phyloP scores from a whole-genome alignment of 176 grass and related monocot genomes.

The Tillandsia leiboldiana region DNA sequence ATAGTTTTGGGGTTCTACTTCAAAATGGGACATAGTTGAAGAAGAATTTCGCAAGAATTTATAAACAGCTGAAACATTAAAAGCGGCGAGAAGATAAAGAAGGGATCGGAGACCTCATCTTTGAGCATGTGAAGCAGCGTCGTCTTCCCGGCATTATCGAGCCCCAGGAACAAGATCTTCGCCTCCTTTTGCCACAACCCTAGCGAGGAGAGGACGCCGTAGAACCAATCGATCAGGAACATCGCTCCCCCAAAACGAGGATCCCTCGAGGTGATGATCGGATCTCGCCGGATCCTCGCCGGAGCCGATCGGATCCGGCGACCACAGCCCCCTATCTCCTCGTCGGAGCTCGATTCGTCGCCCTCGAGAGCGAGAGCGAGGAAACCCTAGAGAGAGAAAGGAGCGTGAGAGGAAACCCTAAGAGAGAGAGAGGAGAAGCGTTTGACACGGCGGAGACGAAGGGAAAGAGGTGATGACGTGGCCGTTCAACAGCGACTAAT shows the following conservation, averaged over 20 bases:
- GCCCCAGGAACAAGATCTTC: constrained; percentile 81
- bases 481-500: constrained; percentile 6
- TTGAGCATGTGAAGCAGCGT: constrained; percentile 90
- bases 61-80: background rate
- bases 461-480: constrained; percentile 19
- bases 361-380: background rate
- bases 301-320: constrained; percentile 9
- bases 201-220: constrained; percentile 61
- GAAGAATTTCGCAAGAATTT: background rate
- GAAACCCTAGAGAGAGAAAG: background rate
- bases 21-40: no score
- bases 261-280: background rate
- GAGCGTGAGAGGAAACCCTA: background rate
- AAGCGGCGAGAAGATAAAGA: background rate
- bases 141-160: constrained; percentile 80
- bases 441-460: background rate
- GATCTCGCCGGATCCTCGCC: constrained; percentile 4
- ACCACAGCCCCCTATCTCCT: background rate
- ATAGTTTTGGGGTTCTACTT: no score
- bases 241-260: constrained; percentile 20
- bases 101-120: constrained; percentile 40
- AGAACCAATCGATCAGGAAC: constrained; percentile 83
- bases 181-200: constrained; percentile 83
- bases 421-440: background rate
- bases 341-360: background rate